Evolutionary conservation across 176 grass and related monocot genomes (phyloP), one percentile per base, ranked within the genome.

Genomic region (Avena insularis): DNA sequence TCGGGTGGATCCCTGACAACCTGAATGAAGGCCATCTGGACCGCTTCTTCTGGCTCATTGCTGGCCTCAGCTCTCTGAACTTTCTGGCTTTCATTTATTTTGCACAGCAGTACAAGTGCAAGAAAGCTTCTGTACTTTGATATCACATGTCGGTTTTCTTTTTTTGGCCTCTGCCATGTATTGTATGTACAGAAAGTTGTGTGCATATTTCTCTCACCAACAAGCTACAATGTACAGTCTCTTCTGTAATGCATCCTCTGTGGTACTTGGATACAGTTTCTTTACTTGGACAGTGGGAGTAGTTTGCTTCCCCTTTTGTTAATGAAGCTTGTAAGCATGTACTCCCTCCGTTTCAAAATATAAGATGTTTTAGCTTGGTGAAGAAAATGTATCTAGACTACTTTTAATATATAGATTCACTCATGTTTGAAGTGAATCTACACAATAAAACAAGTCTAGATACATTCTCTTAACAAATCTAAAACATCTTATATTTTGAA

Each of bases 11-110:
- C 35, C 92, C 95, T n/a, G 95, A 97, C 77, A 93, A 97, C 79
- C 78, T 97, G 68, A 97, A 98, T 25, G 93, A 95, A 90, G 95
- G 95, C 35, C 93, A 98, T 81, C 88, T 98, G 14, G 95, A 98
- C 68, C 83, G 90, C 5, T 98, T 93, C 80, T 95, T 98, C 80
- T 91, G 91, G 93, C 89, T 98, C 67, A 75, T 98, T 58, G 56
- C 89, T 19, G 91, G 91, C 47, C 82, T 95, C 68, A 95, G 91
- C 84, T 80, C 61, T 25, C 47, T 95, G 53, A 95, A 98, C 72
- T 84, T 95, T 17, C 48, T 98, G 10, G 76, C 84, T n/a, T 98
- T 95, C 72, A 23, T 85, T 78, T 82, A 85, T 47, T 95, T 79
- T 79, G 95, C 91, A 11, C 67, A 79, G 5, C 85, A 76, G 35